phyloP scores from a whole-genome alignment of 257 asterid genomes.

The Knoxia roxburghii region DNA sequence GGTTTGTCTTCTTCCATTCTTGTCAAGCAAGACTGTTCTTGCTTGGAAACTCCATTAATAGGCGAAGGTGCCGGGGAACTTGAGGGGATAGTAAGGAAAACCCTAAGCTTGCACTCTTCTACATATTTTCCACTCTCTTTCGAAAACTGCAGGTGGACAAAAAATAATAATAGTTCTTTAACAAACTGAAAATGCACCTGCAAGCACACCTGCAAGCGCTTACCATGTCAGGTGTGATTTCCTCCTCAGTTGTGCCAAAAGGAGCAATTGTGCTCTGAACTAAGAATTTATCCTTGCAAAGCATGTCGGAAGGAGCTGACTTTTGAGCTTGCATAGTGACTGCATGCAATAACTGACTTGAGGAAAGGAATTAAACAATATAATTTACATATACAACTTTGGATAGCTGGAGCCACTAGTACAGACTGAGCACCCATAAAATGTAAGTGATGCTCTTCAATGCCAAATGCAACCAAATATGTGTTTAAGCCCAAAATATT shows the following conservation, averaged over 20 bases:
- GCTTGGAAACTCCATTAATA: constrained; percentile 38
- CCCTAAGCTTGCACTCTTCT: constrained; percentile 82
- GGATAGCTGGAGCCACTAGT: background rate
- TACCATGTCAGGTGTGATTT: constrained; percentile 67
- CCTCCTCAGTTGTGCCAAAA: constrained; percentile 67
- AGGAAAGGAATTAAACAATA: background rate
- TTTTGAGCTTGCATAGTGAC: constrained; percentile 91
- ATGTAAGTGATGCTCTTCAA: background rate
- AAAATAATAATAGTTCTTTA: constrained; percentile 16
- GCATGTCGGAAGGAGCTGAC: constrained; percentile 54
- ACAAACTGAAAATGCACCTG: constrained; percentile 16
- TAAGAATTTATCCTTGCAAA: constrained; percentile 81
- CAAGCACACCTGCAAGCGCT: constrained; percentile 19
- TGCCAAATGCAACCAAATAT: background rate
- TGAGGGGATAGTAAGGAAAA: constrained; percentile 48
- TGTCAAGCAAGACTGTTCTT: constrained; percentile 37
- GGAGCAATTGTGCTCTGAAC: constrained; percentile 75
- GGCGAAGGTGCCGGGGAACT: constrained; percentile 45
- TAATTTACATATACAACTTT: background rate
- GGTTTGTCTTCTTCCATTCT: constrained; percentile 30
- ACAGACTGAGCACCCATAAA: background rate
- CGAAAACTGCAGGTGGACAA: constrained; percentile 44
- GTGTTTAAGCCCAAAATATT: background rate
- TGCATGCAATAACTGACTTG: constrained; percentile 24
- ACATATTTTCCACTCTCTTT: constrained; percentile 49